Percentiles rank a stretch among this genome's conserved stretches.
phyloP scores from a whole-genome alignment of 768 basidiomycete species.

The Pleurotus djamor region DNA sequence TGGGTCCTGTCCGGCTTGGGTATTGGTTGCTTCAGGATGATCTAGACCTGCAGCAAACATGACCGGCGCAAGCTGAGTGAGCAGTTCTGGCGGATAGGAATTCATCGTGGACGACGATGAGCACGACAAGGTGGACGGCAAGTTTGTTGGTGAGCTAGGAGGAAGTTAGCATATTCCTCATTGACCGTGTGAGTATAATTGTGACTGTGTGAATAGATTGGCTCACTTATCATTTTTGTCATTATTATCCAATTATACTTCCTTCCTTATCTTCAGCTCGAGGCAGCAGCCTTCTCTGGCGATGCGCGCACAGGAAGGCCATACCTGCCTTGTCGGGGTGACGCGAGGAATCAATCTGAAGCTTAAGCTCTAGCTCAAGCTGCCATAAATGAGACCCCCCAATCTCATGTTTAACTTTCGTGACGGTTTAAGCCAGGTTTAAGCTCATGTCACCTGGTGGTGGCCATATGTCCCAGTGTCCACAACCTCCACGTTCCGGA shows the following conservation, averaged over 20 bases:
- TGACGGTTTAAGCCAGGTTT: neutral
- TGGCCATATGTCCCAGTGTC: neutral
- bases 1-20: slow-evolving; percentile 41
- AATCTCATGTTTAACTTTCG: neutral
- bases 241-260: too few species aligned
- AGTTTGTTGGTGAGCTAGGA: too few species aligned
- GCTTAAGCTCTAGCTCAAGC: too few species aligned
- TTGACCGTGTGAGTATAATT: neutral
- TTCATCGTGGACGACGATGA: slow-evolving; percentile 55
- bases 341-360: too few species aligned
- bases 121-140: too few species aligned
- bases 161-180: neutral
- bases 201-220: neutral
- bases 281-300: too few species aligned
- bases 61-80: slow-evolving; percentile 86
- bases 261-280: too few species aligned
- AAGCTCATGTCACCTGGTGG: slow-evolving; percentile 1
- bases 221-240: too few species aligned
- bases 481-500: too few species aligned
- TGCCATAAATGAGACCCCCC: neutral
- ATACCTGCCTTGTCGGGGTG: too few species aligned
- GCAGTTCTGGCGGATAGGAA: slow-evolving; percentile 87
- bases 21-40: slow-evolving; percentile 19
- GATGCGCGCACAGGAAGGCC: too few species aligned
- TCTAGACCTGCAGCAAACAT: slow-evolving; percentile 94